Conservation (phyloP, 257 asterid genomes). For the Forsythia viridissima region DNA sequence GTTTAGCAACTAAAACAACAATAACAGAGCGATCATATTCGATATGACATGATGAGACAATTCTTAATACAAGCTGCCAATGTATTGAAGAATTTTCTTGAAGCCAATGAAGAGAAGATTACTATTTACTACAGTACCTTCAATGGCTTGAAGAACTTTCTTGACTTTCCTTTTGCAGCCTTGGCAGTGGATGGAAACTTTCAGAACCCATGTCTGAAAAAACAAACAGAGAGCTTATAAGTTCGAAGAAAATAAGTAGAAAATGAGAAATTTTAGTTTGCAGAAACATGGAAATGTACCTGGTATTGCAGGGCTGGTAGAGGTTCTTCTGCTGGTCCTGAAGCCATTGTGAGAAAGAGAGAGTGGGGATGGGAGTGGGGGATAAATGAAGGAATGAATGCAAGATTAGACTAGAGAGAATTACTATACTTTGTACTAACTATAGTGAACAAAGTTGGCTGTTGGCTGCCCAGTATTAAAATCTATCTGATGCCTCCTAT, state of each 20-base stretch:
- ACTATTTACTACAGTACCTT: constrained; percentile 41
- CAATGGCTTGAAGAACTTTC: constrained; percentile 70
- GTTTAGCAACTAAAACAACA: background rate
- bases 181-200: constrained; percentile 88
- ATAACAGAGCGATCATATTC: background rate
- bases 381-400: constrained; percentile 29
- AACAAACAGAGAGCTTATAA: background rate
- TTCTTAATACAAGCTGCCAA: background rate
- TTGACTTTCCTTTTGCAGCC: constrained; percentile 84
- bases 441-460: background rate
- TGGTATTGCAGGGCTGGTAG: constrained; percentile 54
- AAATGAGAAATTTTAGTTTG: background rate
- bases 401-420: constrained; percentile 11
- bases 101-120: background rate
- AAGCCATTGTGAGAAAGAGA: constrained; percentile 39
- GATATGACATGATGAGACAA: background rate
- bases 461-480: background rate
- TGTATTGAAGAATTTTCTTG: background rate
- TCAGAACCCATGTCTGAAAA: constrained; percentile 72
- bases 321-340: constrained; percentile 48
- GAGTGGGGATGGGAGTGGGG: constrained; percentile 5
- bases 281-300: constrained; percentile 41
- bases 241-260: background rate
- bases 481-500: too few species aligned
- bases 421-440: background rate